Evolutionary conservation across 2,329 filamentous ascomycete genomes (phyloP), one percentile per base, ranked within the genome.

Genomic region (Coleophoma crateriformis): DNA sequence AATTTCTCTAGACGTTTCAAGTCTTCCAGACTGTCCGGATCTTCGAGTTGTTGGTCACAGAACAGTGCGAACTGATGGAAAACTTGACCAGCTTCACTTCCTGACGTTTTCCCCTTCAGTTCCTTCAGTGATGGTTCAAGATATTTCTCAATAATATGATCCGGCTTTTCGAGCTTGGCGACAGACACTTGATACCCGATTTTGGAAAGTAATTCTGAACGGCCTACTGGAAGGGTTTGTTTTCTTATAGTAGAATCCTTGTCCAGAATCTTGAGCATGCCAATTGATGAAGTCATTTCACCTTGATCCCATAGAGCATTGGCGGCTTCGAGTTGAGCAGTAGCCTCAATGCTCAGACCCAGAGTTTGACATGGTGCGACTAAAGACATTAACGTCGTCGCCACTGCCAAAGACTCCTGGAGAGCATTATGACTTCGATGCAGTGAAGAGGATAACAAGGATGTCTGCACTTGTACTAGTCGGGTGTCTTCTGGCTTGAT

Each of bases 21-120:
- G 60, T 99, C 94, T 65, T 95, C 90, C 1, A 91, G 71, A 33
- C 85, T 83, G 58, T 95, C 90, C 1, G 86, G 80, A 61, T 92
- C 92, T 60, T 96, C 88, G 10, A 99, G 75, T 65, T 99, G 94
- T 61, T 90, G 84, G 64, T 99, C 92, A 61, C 95, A 99, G 65
- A 99, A 99, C 46, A 84, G 80, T 22, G 95, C 94, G 66, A 97
- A 97, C 60, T 95, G 89, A 64, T 96, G 90, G 61, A 90, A 96
- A 1, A 97, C 94, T 57, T 89, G 79, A 1, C 91, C 90, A 2
- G 91, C 88, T 52, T 92, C 88, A 41, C 78, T 75, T 1, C 87
- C 87, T 47, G 83, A 77, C 5, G 71, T 77, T 42, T 79, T 78
- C 2, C 83, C 84, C 59, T 82, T 86, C 7, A 99, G 74, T 62